phyloP scores from a whole-genome alignment of 1,139 yeast species.

The Diutina ranongensis region DNA sequence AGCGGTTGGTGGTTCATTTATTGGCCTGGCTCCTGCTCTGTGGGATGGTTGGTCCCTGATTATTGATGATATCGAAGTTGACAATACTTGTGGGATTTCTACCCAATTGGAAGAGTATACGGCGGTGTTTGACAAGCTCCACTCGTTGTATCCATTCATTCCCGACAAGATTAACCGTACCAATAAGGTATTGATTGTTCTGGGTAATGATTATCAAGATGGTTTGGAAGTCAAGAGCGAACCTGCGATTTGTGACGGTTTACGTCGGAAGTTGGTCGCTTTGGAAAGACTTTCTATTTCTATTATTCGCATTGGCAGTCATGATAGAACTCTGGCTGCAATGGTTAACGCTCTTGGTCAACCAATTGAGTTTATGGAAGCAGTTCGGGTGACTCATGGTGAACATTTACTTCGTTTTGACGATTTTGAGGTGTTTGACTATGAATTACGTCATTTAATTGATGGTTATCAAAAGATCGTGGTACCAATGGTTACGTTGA shows the following conservation, averaged over 20 bases:
- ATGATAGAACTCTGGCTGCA: neutral
- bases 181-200: slow-evolving; percentile 3
- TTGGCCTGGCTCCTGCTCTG: slow-evolving; percentile 3
- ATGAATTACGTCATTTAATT: neutral
- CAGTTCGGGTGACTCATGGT: neutral
- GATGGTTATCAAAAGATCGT: slow-evolving; percentile 1
- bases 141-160: slow-evolving; percentile 4
- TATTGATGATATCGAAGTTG: neutral
- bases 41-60: slow-evolving; percentile 3
- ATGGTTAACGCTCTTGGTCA: neutral
- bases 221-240: neutral
- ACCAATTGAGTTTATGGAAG: slow-evolving; percentile 1
- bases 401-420: neutral
- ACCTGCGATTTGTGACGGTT: neutral
- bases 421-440: slow-evolving; percentile 1
- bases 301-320: neutral
- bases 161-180: slow-evolving; percentile 3
- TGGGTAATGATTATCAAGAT: neutral
- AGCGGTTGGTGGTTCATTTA: neutral
- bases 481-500: neutral
- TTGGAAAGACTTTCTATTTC: neutral
- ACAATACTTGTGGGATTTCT: neutral
- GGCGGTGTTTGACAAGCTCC: slow-evolving; percentile 4
- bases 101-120: neutral
- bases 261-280: slow-evolving; percentile 2